phyloP scores from a whole-genome alignment of 2,329 filamentous ascomycete genomes.

The Leptosphaerulina australis region DNA sequence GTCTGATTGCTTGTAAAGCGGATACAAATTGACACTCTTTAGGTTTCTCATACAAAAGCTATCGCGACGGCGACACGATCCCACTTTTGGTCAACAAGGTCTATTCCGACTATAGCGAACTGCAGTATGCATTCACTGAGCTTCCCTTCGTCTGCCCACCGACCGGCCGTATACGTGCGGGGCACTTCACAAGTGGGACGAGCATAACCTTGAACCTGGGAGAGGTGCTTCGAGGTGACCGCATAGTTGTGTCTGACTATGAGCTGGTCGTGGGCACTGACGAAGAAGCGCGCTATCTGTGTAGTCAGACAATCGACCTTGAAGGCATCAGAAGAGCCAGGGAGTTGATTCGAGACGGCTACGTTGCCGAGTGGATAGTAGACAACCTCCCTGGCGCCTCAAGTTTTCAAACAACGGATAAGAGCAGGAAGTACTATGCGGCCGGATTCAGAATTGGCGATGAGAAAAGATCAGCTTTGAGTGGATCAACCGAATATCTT shows the following conservation, averaged over 20 bases:
- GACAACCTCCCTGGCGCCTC: constrained; percentile 90
- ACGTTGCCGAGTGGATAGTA: constrained; percentile 92
- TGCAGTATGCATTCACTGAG: constrained; percentile 91
- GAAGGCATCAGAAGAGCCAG: constrained; percentile 70
- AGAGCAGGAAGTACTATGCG: constrained; percentile 84
- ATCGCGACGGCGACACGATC: constrained; percentile 75
- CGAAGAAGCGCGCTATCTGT: constrained; percentile 73
- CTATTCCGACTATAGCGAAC: constrained; percentile 84
- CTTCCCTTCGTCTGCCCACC: constrained; percentile 86
- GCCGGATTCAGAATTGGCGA: constrained; percentile 89
- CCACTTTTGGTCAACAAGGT: constrained; percentile 91
- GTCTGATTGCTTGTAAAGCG: background rate
- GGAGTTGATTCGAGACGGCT: constrained; percentile 76
- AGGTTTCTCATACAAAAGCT: constrained; percentile 86
- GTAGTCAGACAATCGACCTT: constrained; percentile 69
- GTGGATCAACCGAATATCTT: constrained; percentile 69
- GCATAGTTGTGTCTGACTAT: constrained; percentile 84
- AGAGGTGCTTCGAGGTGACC: constrained; percentile 84
- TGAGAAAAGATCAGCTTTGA: constrained; percentile 66
- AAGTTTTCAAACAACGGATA: constrained; percentile 85
- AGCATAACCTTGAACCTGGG: constrained; percentile 83
- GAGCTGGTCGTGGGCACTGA: constrained; percentile 79
- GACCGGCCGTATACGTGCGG: constrained; percentile 68
- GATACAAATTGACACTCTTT: background rate
- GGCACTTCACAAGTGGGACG: constrained; percentile 74